Base-by-base conservation (phyloP, 352 stramenopile genomes). In the Phytophthora foliorum region DNA sequence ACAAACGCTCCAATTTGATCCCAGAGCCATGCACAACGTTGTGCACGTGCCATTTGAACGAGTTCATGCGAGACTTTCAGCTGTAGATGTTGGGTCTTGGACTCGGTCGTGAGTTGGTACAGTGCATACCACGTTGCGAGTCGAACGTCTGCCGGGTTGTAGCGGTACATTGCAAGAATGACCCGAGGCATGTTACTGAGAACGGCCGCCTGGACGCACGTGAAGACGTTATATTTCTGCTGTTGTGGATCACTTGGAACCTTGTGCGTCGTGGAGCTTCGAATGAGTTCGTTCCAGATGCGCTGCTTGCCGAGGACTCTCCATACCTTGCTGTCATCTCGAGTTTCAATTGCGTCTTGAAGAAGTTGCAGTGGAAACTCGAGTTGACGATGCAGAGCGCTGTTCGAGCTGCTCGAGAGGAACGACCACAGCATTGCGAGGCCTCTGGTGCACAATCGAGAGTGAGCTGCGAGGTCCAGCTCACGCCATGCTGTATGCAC, bases 181-280 rank as follows among this genome's bases (percentile, higher is more conserved):
- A 72, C 55, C 0, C 17, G 21, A 11, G 44, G 42, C 50, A 74
- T 48, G 5, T 51, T 38, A 42, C 29, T 13, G 25, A 55, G 46
- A 16, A 74, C 29, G 3, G 65, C 70, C 2, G 70, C 41, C 21
- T 71, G 41, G 17, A 78, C 65, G 39, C 64, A 74, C 42, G 70
- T 68, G 65, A 66, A 71, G 36, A 74, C 44, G 45, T 72, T 66
- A 60, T 44, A 66, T 45, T 74, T 74, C 21, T 63, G 46, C 46
- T 71, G 58, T 24, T 67, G 39, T 7, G 64, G 44, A 17, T 63
- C 61, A 8, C 52, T 56, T 19, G 69, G 57, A 16, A 77, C 42
- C 13, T 62, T 57, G 53, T 63, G 49, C 3, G 55, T 46, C 19
- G 50, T 68, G n/a, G 58, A 58, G 32, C 59, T 74, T 16, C 29